Percentiles rank a stretch among this genome's conserved stretches.
phyloP scores from a whole-genome alignment of 2,329 filamentous ascomycete genomes.

The Beauveria caledonica region DNA sequence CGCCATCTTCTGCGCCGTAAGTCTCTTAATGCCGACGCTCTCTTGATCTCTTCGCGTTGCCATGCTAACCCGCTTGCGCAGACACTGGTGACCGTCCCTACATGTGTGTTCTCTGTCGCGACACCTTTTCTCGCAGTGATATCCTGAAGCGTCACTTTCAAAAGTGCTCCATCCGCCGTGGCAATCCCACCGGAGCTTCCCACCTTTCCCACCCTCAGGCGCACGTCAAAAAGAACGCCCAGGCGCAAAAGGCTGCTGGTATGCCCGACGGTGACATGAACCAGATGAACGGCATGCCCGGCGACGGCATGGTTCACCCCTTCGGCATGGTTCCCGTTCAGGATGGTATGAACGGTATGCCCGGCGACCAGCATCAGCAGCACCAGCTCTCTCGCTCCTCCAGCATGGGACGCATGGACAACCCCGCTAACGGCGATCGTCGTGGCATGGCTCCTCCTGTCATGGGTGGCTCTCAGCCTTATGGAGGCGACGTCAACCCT shows the following conservation, averaged over 20 bases:
- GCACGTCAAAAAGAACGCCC: conserved; percentile 71
- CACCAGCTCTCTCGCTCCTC: conserved; percentile 53
- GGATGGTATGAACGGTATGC: conserved; percentile 52
- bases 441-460: conserved; percentile 45
- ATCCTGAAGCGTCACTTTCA: conserved; percentile 98
- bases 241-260: conserved; percentile 47
- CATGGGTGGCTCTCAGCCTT: conserved; percentile 45
- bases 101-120: conserved; percentile 95
- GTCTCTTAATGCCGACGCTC: conserved; percentile 33
- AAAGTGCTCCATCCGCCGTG: conserved; percentile 94
- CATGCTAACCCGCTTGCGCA: conserved; percentile 27
- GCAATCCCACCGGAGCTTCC: conserved; percentile 89
- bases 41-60: neutral
- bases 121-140: conserved; percentile 95
- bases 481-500: conserved; percentile 50
- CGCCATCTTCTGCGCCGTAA: conserved; percentile 92
- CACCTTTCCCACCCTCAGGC: conserved; percentile 90
- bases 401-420: conserved; percentile 51
- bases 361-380: conserved; percentile 53
- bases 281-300: conserved; percentile 52
- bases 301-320: conserved; percentile 49
- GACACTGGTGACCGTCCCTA: conserved; percentile 97
- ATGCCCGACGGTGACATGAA: conserved; percentile 47
- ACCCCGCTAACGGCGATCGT: conserved; percentile 45
- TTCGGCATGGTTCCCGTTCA: conserved; percentile 48